Base-by-base conservation (phyloP, 768 basidiomycete genomes). In the Pholiota microspora region DNA sequence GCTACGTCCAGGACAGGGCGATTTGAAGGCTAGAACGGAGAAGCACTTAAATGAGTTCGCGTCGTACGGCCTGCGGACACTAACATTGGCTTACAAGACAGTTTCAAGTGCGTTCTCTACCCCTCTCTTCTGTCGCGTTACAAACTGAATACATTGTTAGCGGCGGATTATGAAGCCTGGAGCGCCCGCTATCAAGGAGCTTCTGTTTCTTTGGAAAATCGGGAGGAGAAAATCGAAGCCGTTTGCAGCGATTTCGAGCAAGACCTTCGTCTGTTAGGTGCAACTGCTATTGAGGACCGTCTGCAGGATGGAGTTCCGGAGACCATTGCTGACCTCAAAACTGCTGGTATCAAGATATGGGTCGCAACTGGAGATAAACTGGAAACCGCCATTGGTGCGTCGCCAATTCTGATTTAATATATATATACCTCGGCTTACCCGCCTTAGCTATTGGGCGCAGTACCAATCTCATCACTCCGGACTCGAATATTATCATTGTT, bases 301-400 rank as follows among this genome's bases (percentile, higher is more conserved):
- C 72, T 99, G 21, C 96, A 99, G 69, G 96, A 98, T 65, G 96
- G 96, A 46, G 96, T 98, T 1, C 95, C 96, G 7, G 95, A 98
- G 69, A 81, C 95, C 1, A 98, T 98, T 57, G 91, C 89, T 1
- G 94, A 98, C 64, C 78, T 99, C 9, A 98, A 97, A 71, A 79
- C 84, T 13, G 96, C 96, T 0, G 96, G 96, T 0, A 97, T 98
- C 73, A 98, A 96, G 72, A 76, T 98, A 49, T 98, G 96, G 96
- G 96, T 98, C 23, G 91, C 93, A 3, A 98, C 96, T 0, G 96
- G 96, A 16, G 96, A 98, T 74, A 98, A 98, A 72, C 80, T 98
- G 27, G 95, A 97, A 71, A 97, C 95, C 36, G 94, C 95, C 18
- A 93, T 97, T 35, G 90, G 89, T 90, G 60, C 29, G 77, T 69